phyloP scores from a whole-genome alignment of 2,329 filamentous ascomycete species.

The Dactylellina sp. region DNA sequence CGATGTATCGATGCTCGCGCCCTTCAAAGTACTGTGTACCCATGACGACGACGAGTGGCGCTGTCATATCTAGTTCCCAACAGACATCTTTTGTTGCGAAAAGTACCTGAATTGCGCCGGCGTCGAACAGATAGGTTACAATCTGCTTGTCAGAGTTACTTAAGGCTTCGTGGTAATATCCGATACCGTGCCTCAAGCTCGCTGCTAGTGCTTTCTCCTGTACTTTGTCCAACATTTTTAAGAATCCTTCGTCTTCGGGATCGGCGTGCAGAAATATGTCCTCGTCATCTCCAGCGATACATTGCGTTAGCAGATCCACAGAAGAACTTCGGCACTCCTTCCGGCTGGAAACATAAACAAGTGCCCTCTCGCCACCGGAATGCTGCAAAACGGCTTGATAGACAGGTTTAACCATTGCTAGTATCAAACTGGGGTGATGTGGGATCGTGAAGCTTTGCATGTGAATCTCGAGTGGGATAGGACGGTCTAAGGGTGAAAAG shows the following conservation, averaged over 20 bases:
- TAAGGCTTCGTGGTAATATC: conserved; percentile 96
- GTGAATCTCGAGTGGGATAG: conserved; percentile 89
- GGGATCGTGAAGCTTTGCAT: conserved; percentile 96
- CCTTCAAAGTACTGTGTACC: conserved; percentile 98
- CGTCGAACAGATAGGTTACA: conserved; percentile 88
- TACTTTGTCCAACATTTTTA: conserved; percentile 76
- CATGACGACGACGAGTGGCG: conserved; percentile 95
- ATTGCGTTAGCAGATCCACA: conserved; percentile 86
- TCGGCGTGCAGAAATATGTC: conserved; percentile 92
- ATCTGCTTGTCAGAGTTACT: conserved; percentile 90
- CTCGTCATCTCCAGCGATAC: conserved; percentile 87
- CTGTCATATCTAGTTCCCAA: conserved; percentile 90
- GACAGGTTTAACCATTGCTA: conserved; percentile 95
- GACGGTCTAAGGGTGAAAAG: conserved; percentile 91
- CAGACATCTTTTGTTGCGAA: conserved; percentile 87
- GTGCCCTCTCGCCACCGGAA: conserved; percentile 86
- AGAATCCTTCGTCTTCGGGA: conserved; percentile 80
- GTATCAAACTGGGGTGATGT: conserved; percentile 97
- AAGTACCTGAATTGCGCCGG: conserved; percentile 89
- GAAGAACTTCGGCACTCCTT: conserved; percentile 93
- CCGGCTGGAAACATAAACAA: conserved; percentile 90
- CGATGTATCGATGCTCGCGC: conserved; percentile 94
- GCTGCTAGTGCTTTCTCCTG: conserved; percentile 89
- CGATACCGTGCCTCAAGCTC: conserved; percentile 90
- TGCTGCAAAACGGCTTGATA: conserved; percentile 89